Percentiles rank a stretch among this genome's conserved stretches.
Conservation (phyloP, 352 stramenopile genomes). For the Phytophthora hibernalis region DNA sequence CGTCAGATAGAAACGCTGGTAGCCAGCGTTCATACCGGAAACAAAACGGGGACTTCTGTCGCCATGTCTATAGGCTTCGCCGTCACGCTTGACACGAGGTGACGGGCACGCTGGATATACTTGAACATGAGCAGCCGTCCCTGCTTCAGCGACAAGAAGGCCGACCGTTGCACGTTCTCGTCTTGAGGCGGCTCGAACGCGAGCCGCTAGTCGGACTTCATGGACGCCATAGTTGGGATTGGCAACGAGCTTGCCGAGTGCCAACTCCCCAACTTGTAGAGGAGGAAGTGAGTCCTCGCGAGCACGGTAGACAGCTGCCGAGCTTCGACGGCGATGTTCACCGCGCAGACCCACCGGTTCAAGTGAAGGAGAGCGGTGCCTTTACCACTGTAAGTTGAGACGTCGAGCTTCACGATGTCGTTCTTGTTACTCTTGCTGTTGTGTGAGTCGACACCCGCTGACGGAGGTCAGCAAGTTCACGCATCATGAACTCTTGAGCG, state of each 20-base stretch:
- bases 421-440: conserved; percentile 20
- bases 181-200: conserved; percentile 5
- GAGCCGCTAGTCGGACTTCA: conserved; percentile 13
- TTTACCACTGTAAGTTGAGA: conserved; percentile 36
- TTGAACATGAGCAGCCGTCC: conserved; percentile 20
- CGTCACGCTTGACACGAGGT: conserved; percentile 27
- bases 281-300: conserved; percentile 1
- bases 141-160: conserved; percentile 27
- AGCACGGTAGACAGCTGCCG: conserved; percentile 21
- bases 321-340: conserved; percentile 31
- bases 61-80: conserved; percentile 16
- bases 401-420: conserved; percentile 36
- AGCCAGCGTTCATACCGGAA: conserved; percentile 17
- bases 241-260: conserved; percentile 18
- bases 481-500: conserved; percentile 16
- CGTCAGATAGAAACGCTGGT: conserved; percentile 30
- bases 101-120: conserved; percentile 26
- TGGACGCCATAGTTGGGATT: conserved; percentile 5
- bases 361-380: conserved; percentile 7
- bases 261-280: conserved; percentile 21
- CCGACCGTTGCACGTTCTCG: not conserved
- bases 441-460: not conserved
- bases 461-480: conserved; percentile 23
- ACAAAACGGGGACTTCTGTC: conserved; percentile 35
- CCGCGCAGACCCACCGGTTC: conserved; percentile 30